Evolutionary conservation across 805 yeast species (phyloP), one percentile per base, ranked within the genome.

Genomic region (Barnettozyma californica): DNA sequence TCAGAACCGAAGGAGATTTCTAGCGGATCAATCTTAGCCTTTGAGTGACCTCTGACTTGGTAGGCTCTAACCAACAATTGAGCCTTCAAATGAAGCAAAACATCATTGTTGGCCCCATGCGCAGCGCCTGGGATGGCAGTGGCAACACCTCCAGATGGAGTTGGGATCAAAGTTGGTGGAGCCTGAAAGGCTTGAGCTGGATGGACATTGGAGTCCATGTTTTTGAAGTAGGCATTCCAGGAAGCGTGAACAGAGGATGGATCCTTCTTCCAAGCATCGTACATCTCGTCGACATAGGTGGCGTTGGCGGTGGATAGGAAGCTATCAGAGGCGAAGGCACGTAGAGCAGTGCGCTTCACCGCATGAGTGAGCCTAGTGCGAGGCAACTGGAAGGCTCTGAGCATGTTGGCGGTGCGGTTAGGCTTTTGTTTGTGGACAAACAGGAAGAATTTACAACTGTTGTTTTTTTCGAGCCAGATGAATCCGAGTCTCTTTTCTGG

Each of bases 11-110:
- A 87, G 18, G 91, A 81, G 63, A 92, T 86, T 34, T 86, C 92
- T 64, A 94, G 75, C n/a, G 99, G 99, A 69, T 94, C 99, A 53
- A 90, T 84, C 60, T 83, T 84, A 41, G 98, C 97, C 74, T 87
- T 88, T 68, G 84, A 86, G 69, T 94, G 99, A 58, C 99, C 99
- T 70, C 98, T 83, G 46, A 94, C 99, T 75, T 94, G 99, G 73
- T 91, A 94, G 27, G 99, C 99, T 69, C 99, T 87, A 54, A 95
- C 97, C 61, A 94, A 77, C 60, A 94, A 80, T 76, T 94, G 99
- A 16, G 90, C 95, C 69, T 94, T 94, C 76, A 94, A 80, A 68
- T 94, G 98, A 53, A 87, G 77, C 55, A 86, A 77, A 41, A 91
- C 88, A 55, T 77, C 76, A 25, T 78, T 79, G 37, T 66, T 63